These are phyloP conservation scores for Penicillium coffeae DNA, from an alignment of 495 filamentous ascomycete species.

Conservation along the genomic window DNA sequence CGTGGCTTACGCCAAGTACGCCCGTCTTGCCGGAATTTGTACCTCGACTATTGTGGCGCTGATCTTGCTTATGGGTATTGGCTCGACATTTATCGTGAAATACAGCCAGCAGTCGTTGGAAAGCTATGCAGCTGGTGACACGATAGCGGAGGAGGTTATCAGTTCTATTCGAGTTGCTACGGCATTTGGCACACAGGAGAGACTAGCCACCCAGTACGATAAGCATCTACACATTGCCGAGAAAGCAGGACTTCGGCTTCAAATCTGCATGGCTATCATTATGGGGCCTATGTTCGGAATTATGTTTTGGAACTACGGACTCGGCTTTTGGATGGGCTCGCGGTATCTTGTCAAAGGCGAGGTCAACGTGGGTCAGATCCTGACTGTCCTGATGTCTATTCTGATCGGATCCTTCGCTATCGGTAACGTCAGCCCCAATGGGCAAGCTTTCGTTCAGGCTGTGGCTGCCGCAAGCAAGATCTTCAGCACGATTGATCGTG, in stretches of 20 bases:
- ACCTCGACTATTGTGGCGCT: slow-evolving; percentile 60
- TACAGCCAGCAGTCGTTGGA: slow-evolving; percentile 49
- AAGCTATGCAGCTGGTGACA: slow-evolving; percentile 26
- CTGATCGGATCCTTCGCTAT: slow-evolving; percentile 60
- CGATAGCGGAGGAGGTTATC: slow-evolving; percentile 1
- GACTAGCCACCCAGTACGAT: slow-evolving; percentile 1
- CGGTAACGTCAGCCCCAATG: slow-evolving; percentile 57
- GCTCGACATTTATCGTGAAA: slow-evolving; percentile 54
- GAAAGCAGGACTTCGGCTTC: slow-evolving; percentile 47
- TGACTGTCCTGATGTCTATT: slow-evolving; percentile 61
- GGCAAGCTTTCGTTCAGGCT: slow-evolving; percentile 55
- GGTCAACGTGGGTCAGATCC: slow-evolving; percentile 51
- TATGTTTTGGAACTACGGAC: slow-evolving; percentile 56
- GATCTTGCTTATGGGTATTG: slow-evolving; percentile 58
- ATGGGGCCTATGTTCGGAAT: slow-evolving; percentile 61
- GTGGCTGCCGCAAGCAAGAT: slow-evolving; percentile 50
- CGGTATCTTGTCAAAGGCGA: slow-evolving; percentile 42
- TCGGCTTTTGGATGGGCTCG: slow-evolving; percentile 64
- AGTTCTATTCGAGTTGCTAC: neutral
- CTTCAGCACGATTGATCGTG: slow-evolving; percentile 45
- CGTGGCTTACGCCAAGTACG: slow-evolving; percentile 57
- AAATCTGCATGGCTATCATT: slow-evolving; percentile 49
- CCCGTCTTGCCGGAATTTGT: slow-evolving; percentile 30
- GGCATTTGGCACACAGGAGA: slow-evolving; percentile 3
- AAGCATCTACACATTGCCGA: slow-evolving; percentile 34